phyloP scores from a whole-genome alignment of 352 stramenopile genomes.

The Phytopythium boreale region DNA sequence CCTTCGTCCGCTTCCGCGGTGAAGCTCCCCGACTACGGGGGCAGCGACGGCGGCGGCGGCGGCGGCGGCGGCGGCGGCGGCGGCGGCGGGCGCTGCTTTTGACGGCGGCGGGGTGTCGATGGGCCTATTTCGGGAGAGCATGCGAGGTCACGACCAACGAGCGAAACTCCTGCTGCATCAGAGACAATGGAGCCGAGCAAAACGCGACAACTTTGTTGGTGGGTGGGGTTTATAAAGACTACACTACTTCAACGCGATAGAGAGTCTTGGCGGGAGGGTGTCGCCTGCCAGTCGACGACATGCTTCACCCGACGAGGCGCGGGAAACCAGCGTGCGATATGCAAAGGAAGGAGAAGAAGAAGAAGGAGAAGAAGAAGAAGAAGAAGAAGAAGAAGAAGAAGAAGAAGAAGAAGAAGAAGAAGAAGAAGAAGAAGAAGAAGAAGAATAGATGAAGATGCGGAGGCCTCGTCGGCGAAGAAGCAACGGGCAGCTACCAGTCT shows the following conservation, averaged over 20 bases:
- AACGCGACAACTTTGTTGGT: constrained; percentile 2
- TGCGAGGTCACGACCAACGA: not conserved
- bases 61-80: constrained; percentile 37
- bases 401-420: too few species aligned
- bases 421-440: too few species aligned
- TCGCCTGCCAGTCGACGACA: too few species aligned
- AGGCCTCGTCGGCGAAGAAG: not conserved
- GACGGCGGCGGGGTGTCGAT: too few species aligned
- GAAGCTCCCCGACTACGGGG: constrained; percentile 33
- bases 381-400: too few species aligned
- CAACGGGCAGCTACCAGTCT: not conserved
- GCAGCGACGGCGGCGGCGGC: constrained; percentile 38
- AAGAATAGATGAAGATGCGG: constrained; percentile 2
- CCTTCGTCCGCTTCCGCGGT: not conserved
- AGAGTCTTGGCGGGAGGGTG: not conserved
- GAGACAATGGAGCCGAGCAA: not conserved
- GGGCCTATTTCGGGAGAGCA: not conserved
- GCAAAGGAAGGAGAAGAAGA: not conserved
- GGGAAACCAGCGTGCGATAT: not conserved
- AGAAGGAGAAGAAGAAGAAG: too few species aligned
- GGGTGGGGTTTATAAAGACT: not conserved
- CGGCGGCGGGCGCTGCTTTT: constrained; percentile 26
- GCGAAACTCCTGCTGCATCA: not conserved
- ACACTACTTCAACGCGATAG: not conserved
- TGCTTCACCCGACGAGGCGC: too few species aligned